These are phyloP conservation scores for Chytridium lagenaria DNA, from an alignment of 371 early-diverging fungal species.

Conservation along the genomic window DNA sequence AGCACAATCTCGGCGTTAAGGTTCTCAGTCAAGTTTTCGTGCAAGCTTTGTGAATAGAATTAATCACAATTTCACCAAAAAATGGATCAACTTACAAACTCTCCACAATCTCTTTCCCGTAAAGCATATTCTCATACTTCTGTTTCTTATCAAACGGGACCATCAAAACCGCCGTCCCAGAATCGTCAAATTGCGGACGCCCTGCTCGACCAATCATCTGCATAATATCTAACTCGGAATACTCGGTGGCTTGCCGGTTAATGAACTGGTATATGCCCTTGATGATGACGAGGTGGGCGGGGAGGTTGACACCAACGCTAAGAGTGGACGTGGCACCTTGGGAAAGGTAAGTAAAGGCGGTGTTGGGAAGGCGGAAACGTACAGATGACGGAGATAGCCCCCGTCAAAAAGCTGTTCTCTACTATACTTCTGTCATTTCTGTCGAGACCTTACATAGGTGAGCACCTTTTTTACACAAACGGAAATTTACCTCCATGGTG, in stretches of 20 bases:
- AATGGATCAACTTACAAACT: conserved; percentile 57
- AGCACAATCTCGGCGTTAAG: conserved; percentile 84
- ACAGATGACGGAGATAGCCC: conserved; percentile 71
- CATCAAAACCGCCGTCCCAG: conserved; percentile 79
- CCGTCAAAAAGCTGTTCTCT: conserved; percentile 69
- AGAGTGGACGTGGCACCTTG: conserved; percentile 85
- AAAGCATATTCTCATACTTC: conserved; percentile 64
- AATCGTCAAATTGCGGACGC: conserved; percentile 81
- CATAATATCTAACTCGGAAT: conserved; percentile 72
- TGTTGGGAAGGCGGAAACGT: conserved; percentile 29
- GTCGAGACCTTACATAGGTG: conserved; percentile 62
- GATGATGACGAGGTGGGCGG: conserved; percentile 88
- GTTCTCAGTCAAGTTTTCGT: conserved; percentile 77
- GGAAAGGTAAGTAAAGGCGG: not conserved
- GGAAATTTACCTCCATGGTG: conserved; percentile 75
- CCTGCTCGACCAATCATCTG: conserved; percentile 97
- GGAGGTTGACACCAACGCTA: conserved; percentile 94
- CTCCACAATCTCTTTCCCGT: conserved; percentile 67
- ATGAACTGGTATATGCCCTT: conserved; percentile 75
- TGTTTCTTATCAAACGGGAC: conserved; percentile 62
- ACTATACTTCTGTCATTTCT: conserved; percentile 66
- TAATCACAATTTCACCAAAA: not conserved
- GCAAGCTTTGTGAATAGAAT: conserved; percentile 51
- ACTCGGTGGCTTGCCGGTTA: conserved; percentile 63
- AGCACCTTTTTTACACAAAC: not conserved